phyloP scores from a whole-genome alignment of 495 filamentous ascomycete species.

The Podospora appendiculata region DNA sequence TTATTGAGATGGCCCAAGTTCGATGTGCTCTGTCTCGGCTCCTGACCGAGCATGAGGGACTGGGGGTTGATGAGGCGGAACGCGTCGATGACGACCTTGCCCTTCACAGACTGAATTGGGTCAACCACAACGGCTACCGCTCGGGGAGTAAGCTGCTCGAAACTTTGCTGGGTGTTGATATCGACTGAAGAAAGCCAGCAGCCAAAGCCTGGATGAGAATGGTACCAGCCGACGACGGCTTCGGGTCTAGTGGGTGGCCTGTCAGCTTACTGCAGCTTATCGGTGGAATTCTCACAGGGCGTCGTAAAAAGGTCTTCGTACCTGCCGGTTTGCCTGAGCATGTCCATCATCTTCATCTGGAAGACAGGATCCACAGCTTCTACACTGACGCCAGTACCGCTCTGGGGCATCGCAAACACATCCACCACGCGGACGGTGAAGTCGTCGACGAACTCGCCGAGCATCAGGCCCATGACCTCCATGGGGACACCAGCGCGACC shows the following conservation, averaged over 20 bases:
- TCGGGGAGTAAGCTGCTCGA: constrained; percentile 93
- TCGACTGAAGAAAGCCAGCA: constrained; percentile 99
- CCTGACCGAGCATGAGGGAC: constrained; percentile 95
- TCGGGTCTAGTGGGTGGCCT: constrained; percentile 57
- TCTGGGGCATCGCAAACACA: constrained; percentile 99
- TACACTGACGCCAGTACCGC: constrained; percentile 94
- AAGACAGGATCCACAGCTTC: constrained; percentile 98
- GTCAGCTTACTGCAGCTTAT: not conserved
- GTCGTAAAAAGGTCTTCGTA: constrained; percentile 31
- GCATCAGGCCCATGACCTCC: constrained; percentile 99
- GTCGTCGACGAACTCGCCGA: constrained; percentile 97
- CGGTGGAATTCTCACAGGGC: constrained; percentile 2
- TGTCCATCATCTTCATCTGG: constrained; percentile 99
- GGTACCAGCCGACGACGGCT: constrained; percentile 98
- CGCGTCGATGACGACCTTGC: constrained; percentile 98
- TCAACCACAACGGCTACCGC: constrained; percentile 97
- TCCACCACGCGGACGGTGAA: constrained; percentile 97
- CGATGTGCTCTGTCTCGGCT: constrained; percentile 95
- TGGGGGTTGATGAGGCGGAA: constrained; percentile 99
- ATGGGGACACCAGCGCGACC: constrained; percentile 96
- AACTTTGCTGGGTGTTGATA: constrained; percentile 99
- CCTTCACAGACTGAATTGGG: constrained; percentile 98
- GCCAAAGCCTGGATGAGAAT: constrained; percentile 97
- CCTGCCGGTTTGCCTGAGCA: constrained; percentile 94
- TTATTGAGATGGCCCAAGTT: constrained; percentile 98